Evolutionary conservation across 306 rosid species (phyloP), one percentile per base, ranked within the genome.

Genomic region (Cucurbita ficifolia): DNA sequence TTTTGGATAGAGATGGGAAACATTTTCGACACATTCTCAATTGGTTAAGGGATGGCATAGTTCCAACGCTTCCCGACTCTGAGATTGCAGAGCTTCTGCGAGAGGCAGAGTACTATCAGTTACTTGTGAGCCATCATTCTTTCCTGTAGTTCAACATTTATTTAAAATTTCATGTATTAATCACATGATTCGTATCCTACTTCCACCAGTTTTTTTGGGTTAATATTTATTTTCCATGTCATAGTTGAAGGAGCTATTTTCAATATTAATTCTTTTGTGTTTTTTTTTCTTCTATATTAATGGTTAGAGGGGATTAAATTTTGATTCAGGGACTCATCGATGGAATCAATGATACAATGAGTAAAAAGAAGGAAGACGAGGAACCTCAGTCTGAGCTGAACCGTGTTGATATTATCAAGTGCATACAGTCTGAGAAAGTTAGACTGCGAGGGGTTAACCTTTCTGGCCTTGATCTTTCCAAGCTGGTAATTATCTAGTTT

Each of bases 401-500:
- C 10, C 96, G 97, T 46, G 82, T 86, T 51, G 98, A 90, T 82
- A 90, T 93, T 75, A 90, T 93, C 86, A 93, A 86, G 85, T 93
- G 98, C 61, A 93, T 90, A 77, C 98, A 93, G 80, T 88, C 90
- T 76, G 88, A 86, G 70, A 87, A 56, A 88, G 97, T 87, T 61
- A 82, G 96, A 76, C 83, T 93, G 82, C 94, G 98, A 72, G 98
- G 98, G 69, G 89, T 93, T 80, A 90, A 93, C 77, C 97, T 90
- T 76, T 93, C 92, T 80, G 98, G 97, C 80, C 86, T 90, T 77
- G 96, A 93, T 83, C 98, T 93, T 67, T 93, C 98, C 3, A 93
- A 90, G 82, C 89, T 93, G 90, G 97, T 93, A 82, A 80, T 64
- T 79, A 2, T 71, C 17, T 24, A 46, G 19, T 71, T 75, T 78